Percentiles rank a stretch among this genome's conserved stretches.
These are phyloP conservation scores for Neodidymelliopsis sp. DNA, from an alignment of 2,329 filamentous ascomycete genomes.

Conservation along the genomic window DNA sequence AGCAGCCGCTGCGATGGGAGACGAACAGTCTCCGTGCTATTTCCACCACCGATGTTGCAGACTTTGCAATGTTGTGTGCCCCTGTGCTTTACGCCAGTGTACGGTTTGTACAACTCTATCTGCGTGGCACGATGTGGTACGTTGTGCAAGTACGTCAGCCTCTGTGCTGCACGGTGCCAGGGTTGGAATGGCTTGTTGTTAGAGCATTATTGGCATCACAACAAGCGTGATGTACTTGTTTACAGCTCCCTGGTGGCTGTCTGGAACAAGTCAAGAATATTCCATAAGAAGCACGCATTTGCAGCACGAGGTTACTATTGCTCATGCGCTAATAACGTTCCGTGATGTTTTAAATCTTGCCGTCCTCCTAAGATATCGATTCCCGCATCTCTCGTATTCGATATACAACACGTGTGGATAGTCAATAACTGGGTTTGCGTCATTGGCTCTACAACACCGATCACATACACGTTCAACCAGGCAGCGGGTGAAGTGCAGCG, in stretches of 20 bases:
- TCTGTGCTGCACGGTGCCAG: constrained; percentile 5
- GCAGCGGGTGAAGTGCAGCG: constrained; percentile 4
- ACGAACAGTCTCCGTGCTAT: not conserved
- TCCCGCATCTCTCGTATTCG: constrained; percentile 1
- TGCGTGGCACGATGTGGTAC: constrained; percentile 9
- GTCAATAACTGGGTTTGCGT: not conserved
- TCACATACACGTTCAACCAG: not conserved
- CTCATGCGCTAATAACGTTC: not conserved
- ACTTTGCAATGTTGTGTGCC: constrained; percentile 8
- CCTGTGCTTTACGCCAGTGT: constrained; percentile 6
- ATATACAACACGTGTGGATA: not conserved
- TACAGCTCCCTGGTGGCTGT: not conserved
- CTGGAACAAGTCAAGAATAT: constrained; percentile 7
- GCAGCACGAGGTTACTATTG: constrained; percentile 5
- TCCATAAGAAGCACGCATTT: constrained; percentile 3
- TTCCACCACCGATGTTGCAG: constrained; percentile 1
- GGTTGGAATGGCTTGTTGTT: constrained; percentile 3
- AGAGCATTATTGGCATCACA: constrained; percentile 9
- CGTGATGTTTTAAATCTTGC: not conserved
- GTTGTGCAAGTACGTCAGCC: constrained; percentile 10
- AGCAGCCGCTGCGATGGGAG: constrained; percentile 1
- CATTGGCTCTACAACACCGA: constrained; percentile 1
- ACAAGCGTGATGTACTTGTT: not conserved
- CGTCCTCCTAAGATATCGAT: not conserved
- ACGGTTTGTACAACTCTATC: constrained; percentile 5